A percentile compares a stretch with the other conserved stretches of the same genome.
Evolutionary conservation across 1,139 yeast genomes (phyloP).

Genomic region (Suhomyces bokatorum): DNA sequence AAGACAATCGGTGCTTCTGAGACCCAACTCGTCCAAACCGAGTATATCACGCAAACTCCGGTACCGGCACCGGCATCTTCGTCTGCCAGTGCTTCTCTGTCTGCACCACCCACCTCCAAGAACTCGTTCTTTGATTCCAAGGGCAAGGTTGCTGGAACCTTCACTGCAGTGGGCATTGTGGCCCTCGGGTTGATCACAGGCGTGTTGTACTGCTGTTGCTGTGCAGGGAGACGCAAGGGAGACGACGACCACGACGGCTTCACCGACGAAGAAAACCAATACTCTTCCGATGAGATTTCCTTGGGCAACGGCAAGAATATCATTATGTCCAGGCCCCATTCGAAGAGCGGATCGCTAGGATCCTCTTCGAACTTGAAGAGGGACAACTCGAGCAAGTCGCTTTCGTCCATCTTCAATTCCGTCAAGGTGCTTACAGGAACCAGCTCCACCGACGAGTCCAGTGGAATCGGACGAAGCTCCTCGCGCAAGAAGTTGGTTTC

Average conservation of each 20-base stretch:
- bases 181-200: constrained; percentile 41
- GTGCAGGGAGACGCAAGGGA: constrained; percentile 21
- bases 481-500: constrained; percentile 34
- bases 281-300: constrained; percentile 33
- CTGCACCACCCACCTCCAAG: constrained; percentile 11
- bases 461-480: constrained; percentile 30
- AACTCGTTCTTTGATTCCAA: constrained; percentile 51
- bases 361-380: constrained; percentile 27
- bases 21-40: constrained; percentile 24
- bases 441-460: constrained; percentile 2
- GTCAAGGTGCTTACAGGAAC: constrained; percentile 22
- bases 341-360: constrained; percentile 16
- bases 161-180: constrained; percentile 66
- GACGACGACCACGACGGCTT: constrained; percentile 28
- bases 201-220: constrained; percentile 41
- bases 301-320: constrained; percentile 23
- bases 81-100: neutral
- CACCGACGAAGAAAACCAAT: constrained; percentile 44
- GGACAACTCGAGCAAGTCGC: constrained; percentile 39
- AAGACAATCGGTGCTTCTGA: constrained; percentile 27
- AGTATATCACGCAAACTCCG: constrained; percentile 20
- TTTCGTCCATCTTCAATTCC: constrained; percentile 31
- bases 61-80: constrained; percentile 12
- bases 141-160: constrained; percentile 74
- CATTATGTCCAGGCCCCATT: constrained; percentile 16